These are phyloP conservation scores for Echeveria elegans DNA, from an alignment of 164 flowering plant genomes.

Conservation along the genomic window DNA sequence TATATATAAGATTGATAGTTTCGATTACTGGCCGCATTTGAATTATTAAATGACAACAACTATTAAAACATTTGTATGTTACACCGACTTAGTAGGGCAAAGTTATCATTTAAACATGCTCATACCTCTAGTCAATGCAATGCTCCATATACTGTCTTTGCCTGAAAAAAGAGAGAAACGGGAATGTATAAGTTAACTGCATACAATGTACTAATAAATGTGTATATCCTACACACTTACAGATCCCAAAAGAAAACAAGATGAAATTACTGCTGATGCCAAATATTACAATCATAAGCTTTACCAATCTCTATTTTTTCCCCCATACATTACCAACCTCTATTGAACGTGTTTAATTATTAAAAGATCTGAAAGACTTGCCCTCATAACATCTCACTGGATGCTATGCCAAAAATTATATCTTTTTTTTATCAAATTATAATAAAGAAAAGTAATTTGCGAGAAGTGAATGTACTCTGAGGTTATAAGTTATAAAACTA, in stretches of 20 bases:
- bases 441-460: background rate
- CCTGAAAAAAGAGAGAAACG: slow-evolving; percentile 41
- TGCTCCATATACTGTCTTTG: slow-evolving; percentile 91
- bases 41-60: background rate
- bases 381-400: background rate
- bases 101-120: background rate
- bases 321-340: too few relatives aligned
- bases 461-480: background rate
- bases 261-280: background rate
- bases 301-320: too few relatives aligned
- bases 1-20: background rate
- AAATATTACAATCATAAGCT: background rate
- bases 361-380: background rate
- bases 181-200: background rate
- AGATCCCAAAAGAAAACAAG: background rate
- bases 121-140: slow-evolving; percentile 87
- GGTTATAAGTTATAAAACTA: background rate
- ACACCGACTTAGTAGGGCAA: background rate
- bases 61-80: background rate
- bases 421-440: background rate
- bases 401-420: too few relatives aligned
- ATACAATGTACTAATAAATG: background rate
- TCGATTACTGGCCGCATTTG: background rate
- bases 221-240: background rate
- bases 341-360: background rate